These are phyloP conservation scores for Yarrowia galli DNA, from an alignment of 1,139 yeast genomes.

Conservation along the genomic window DNA sequence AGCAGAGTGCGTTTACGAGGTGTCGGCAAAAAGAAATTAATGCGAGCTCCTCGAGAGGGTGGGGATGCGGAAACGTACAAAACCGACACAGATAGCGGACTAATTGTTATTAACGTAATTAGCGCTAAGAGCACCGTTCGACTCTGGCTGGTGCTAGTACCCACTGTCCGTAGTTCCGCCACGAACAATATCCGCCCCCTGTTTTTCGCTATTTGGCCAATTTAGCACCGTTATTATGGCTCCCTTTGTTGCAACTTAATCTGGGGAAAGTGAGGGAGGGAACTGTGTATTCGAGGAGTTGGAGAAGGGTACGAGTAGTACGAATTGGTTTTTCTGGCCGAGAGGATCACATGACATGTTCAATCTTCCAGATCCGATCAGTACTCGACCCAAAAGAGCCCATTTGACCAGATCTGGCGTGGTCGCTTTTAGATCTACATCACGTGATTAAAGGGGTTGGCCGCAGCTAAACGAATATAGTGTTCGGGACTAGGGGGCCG, in stretches of 20 bases:
- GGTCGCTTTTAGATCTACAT: slow-evolving; percentile 15
- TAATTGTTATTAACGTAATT: no score
- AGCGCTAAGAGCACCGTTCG: no score
- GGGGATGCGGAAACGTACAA: no score
- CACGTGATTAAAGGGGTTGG: slow-evolving; percentile 23
- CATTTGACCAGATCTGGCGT: not conserved
- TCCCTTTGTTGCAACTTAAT: slow-evolving; percentile 1
- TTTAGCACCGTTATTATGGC: not conserved
- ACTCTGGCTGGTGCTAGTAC: no score
- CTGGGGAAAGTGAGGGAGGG: not conserved
- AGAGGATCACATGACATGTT: no score
- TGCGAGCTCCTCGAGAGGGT: no score
- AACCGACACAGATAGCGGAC: not conserved
- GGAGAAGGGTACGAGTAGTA: no score
- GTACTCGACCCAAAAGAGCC: not conserved
- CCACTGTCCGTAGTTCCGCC: no score
- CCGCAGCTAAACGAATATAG: not conserved
- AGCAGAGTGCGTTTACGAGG: slow-evolving; percentile 23
- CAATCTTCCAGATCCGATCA: not conserved
- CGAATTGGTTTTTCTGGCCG: no score
- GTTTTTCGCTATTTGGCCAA: not conserved
- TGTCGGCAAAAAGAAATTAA: not conserved
- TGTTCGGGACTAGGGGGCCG: no score
- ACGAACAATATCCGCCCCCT: not conserved
- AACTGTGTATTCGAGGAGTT: no score